Evolutionary conservation across 352 stramenopile species (phyloP).

Genomic region (Phytophthora europaea): DNA sequence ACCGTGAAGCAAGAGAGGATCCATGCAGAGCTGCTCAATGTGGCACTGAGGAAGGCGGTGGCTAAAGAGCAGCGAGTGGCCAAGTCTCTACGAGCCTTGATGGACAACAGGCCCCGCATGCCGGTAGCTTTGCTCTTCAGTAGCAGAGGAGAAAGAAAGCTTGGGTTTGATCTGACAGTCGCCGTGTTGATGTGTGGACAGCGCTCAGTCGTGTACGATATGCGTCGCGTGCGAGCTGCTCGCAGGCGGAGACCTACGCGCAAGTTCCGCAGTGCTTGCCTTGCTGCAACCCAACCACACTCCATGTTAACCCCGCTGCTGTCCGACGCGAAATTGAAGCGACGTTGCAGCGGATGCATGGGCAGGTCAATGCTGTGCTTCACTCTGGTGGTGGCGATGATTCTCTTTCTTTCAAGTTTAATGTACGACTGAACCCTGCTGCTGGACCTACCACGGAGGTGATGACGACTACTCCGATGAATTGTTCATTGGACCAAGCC

Average conservation of each 20-base stretch:
- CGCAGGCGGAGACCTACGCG: not conserved
- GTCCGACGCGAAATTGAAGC: conserved; percentile 20
- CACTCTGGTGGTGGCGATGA: not conserved
- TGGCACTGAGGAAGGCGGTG: conserved; percentile 15
- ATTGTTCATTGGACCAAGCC: conserved; percentile 15
- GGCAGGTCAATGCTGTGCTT: not conserved
- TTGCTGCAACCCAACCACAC: conserved; percentile 25
- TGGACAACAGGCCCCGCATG: conserved; percentile 19
- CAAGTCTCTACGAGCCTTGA: conserved; percentile 12
- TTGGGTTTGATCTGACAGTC: not conserved
- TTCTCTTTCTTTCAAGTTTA: conserved; percentile 16
- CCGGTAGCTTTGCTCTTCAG: not conserved
- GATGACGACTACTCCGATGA: conserved; percentile 16
- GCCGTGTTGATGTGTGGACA: not conserved
- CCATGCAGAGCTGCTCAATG: conserved; percentile 21
- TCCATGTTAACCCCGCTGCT: conserved; percentile 19
- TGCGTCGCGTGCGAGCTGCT: not conserved
- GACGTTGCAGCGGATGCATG: conserved; percentile 16
- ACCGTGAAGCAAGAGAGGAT: conserved; percentile 7
- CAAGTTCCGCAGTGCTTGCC: conserved; percentile 5
- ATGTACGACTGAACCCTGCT: conserved; percentile 10
- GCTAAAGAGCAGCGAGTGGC: conserved; percentile 11
- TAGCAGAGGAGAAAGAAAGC: not conserved
- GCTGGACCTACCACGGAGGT: conserved; percentile 12
- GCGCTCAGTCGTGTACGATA: conserved; percentile 6